Conservation (phyloP, 1,139 yeast species). For the Geotrichum carabidarum region DNA sequence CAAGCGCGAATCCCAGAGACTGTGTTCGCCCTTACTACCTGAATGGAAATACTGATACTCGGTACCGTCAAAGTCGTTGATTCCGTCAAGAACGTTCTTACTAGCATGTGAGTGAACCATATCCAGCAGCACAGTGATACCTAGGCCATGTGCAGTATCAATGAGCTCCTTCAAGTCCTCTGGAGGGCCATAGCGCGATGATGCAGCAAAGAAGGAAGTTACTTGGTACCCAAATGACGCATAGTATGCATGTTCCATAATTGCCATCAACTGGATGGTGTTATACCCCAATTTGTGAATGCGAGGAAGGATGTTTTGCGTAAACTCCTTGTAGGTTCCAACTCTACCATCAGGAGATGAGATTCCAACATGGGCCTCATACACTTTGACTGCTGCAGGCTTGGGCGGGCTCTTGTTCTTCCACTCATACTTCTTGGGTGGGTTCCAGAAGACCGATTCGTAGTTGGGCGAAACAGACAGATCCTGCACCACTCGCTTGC, state of each 20-base stretch:
- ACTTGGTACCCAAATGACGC: slow-evolving; percentile 97
- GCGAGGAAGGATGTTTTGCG: slow-evolving; percentile 72
- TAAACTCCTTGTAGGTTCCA: slow-evolving; percentile 82
- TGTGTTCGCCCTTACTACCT: slow-evolving; percentile 78
- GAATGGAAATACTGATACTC: slow-evolving; percentile 93
- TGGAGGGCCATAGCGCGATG: slow-evolving; percentile 90
- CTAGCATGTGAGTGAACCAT: slow-evolving; percentile 96
- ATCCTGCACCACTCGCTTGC: slow-evolving; percentile 70
- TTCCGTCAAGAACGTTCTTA: slow-evolving; percentile 88
- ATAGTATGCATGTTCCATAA: slow-evolving; percentile 98
- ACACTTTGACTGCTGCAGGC: slow-evolving; percentile 63
- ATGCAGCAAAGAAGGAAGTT: slow-evolving; percentile 83
- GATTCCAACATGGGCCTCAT: slow-evolving; percentile 95
- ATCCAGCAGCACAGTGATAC: slow-evolving; percentile 80
- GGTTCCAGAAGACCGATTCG: slow-evolving; percentile 94
- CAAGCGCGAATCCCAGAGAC: slow-evolving; percentile 89
- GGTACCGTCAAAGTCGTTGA: slow-evolving; percentile 90
- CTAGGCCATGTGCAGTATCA: slow-evolving; percentile 86
- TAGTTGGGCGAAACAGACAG: slow-evolving; percentile 51
- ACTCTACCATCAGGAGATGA: slow-evolving; percentile 84
- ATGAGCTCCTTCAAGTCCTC: slow-evolving; percentile 87
- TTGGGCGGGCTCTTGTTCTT: slow-evolving; percentile 57
- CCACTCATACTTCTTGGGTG: slow-evolving; percentile 54
- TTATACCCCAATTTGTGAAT: slow-evolving; percentile 83
- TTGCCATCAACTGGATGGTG: slow-evolving; percentile 92